Percentiles rank a stretch among this genome's conserved stretches.
Conservation (phyloP, 164 flowering plant genomes). For the Amborella trichopoda region DNA sequence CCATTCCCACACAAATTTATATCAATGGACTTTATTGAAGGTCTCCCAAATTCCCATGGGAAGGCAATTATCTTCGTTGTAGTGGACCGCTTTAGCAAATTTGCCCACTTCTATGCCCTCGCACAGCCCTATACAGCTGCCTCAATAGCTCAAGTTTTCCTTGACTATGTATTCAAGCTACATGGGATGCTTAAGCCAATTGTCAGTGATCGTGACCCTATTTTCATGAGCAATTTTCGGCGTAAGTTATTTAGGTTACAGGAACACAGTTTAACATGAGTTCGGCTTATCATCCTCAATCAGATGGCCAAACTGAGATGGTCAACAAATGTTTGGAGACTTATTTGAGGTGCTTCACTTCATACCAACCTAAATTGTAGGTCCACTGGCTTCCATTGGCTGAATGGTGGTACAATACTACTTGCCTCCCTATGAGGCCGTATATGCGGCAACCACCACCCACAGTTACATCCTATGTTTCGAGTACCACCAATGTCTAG, state of each 20-base stretch:
- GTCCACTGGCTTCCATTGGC: too few species aligned
- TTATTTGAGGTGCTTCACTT: not conserved
- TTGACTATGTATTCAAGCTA: not conserved
- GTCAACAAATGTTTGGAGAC: not conserved
- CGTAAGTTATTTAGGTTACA: not conserved
- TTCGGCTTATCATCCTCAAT: not conserved
- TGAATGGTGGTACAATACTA: not conserved
- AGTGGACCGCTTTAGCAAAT: too few species aligned
- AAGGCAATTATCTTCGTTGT: too few species aligned
- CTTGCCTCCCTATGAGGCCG: too few species aligned
- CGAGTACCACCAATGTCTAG: too few species aligned
- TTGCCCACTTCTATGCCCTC: too few species aligned
- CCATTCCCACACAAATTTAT: too few species aligned
- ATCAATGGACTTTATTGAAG: too few species aligned
- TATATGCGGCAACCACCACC: too few species aligned
- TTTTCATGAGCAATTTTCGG: slow-evolving; percentile 1
- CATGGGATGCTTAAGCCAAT: slow-evolving; percentile 2
- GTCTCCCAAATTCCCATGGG: too few species aligned
- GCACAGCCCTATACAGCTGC: too few species aligned
- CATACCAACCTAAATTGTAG: not conserved
- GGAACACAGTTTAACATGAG: not conserved
- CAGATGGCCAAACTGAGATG: not conserved
- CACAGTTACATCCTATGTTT: too few species aligned
- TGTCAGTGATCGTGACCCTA: slow-evolving; percentile 2
- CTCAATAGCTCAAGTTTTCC: not conserved